Conservation (phyloP, 1,139 yeast species). For the Geotrichum macrosporum region DNA sequence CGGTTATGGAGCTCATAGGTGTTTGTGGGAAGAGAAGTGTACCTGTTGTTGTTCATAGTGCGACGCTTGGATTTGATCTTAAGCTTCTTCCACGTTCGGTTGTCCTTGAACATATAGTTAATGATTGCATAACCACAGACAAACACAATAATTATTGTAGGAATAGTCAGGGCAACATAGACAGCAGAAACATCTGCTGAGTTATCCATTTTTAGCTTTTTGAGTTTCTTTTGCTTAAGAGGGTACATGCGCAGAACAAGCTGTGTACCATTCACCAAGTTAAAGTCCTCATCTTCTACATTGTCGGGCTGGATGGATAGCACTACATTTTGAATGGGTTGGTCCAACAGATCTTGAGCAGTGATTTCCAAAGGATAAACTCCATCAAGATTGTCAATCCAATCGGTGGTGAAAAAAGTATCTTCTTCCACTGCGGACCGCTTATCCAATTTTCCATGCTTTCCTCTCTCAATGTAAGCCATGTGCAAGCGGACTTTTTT, state of each 20-base stretch:
- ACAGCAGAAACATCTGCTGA: conserved; percentile 52
- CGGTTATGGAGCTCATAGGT: conserved; percentile 20
- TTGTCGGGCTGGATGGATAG: conserved; percentile 70
- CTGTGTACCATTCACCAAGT: conserved; percentile 48
- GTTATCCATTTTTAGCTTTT: conserved; percentile 39
- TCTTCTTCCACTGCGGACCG: conserved; percentile 37
- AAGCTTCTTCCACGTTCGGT: conserved; percentile 22
- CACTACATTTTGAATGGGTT: conserved; percentile 47
- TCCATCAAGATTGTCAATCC: conserved; percentile 66
- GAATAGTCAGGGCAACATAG: conserved; percentile 57
- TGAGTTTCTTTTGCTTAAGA: conserved; percentile 55
- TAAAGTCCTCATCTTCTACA: conserved; percentile 56
- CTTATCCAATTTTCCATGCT: conserved; percentile 41
- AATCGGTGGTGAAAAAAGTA: conserved; percentile 64
- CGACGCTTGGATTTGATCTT: conserved; percentile 16
- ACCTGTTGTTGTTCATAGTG: conserved; percentile 14
- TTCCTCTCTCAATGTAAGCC: conserved; percentile 58
- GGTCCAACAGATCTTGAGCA: conserved; percentile 58
- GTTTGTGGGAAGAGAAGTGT: conserved; percentile 21
- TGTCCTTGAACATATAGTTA: conserved; percentile 19
- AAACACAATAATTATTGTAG: conserved; percentile 62
- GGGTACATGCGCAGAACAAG: conserved; percentile 55
- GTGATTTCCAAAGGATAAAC: conserved; percentile 55
- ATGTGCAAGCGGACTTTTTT: conserved; percentile 63
- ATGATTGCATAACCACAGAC: conserved; percentile 28